phyloP scores from a whole-genome alignment of 441 rosid species.

The Jatropha multifida region DNA sequence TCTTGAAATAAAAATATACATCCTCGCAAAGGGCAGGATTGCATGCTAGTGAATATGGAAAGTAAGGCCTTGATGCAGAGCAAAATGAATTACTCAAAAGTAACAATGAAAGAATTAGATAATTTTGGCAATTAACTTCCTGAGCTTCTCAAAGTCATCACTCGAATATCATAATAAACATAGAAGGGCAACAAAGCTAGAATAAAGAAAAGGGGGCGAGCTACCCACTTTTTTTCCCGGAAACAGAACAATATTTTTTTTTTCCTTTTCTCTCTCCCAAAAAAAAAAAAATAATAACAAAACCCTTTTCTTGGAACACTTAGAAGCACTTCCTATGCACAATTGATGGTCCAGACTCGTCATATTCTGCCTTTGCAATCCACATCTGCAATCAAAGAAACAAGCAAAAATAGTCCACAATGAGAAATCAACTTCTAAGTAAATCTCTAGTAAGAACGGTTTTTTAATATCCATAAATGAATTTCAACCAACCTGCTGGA shows the following conservation, averaged over 20 bases:
- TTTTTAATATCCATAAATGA: neutral
- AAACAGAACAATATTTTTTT: conserved; percentile 20
- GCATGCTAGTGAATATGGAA: too few relatives aligned
- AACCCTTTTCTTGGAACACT: conserved; percentile 26
- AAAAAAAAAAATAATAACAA: neutral
- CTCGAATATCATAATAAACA: conserved; percentile 40
- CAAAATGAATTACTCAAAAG: neutral
- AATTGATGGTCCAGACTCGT: conserved; percentile 90
- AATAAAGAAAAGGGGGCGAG: conserved; percentile 31
- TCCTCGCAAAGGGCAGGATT: too few relatives aligned
- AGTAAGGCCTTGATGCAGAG: too few relatives aligned
- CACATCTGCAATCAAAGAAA: conserved; percentile 66
- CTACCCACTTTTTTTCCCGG: conserved; percentile 23
- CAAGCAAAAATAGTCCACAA: neutral
- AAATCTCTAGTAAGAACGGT: neutral
- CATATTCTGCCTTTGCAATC: conserved; percentile 95
- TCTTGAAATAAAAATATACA: too few relatives aligned
- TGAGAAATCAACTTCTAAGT: neutral
- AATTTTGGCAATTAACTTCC: conserved; percentile 32
- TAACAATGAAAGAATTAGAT: conserved; percentile 36
- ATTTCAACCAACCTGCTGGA: conserved; percentile 64
- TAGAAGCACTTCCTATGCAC: conserved; percentile 96
- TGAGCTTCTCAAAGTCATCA: conserved; percentile 37
- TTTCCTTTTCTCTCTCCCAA: conserved; percentile 7
- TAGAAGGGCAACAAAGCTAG: conserved; percentile 31